Conservation (phyloP, 352 stramenopile genomes). For the Pythium vanterpoolii region DNA sequence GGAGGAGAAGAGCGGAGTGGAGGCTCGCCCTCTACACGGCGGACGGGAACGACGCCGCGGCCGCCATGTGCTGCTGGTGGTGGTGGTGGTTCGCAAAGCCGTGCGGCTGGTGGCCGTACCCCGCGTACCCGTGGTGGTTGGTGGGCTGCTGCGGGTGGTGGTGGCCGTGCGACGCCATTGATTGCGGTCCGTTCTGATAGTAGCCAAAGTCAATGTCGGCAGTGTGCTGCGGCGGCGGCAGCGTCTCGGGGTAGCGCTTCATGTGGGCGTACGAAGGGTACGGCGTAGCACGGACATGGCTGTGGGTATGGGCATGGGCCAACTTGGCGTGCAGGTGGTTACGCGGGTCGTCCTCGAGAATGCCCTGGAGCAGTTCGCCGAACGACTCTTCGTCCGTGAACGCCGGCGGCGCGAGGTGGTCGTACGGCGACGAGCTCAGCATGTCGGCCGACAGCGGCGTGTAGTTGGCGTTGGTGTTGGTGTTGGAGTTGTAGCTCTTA, state of each 20-base stretch:
- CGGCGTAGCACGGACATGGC: conserved; percentile 3
- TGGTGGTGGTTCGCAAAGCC: conserved; percentile 10
- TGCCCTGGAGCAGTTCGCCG: conserved; percentile 64
- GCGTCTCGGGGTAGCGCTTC: conserved; percentile 9
- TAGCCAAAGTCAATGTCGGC: conserved; percentile 17
- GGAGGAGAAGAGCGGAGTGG: neutral
- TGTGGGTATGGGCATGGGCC: neutral
- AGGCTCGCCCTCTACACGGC: conserved; percentile 4
- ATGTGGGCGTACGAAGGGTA: conserved; percentile 13
- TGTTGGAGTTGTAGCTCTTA: neutral
- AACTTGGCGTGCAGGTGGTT: conserved; percentile 6
- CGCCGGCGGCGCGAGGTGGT: conserved; percentile 48
- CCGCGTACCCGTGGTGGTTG: conserved; percentile 9
- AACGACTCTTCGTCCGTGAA: conserved; percentile 69
- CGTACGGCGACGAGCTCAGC: conserved; percentile 31
- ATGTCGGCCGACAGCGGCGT: conserved; percentile 18
- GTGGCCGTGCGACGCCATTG: neutral
- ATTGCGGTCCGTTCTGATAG: conserved; percentile 5
- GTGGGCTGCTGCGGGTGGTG: neutral
- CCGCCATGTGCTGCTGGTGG: conserved; percentile 21
- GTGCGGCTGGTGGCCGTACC: conserved; percentile 9
- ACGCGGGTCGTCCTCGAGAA: conserved; percentile 64
- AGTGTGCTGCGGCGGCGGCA: neutral
- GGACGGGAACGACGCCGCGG: conserved; percentile 20
- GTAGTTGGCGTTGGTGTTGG: conserved; percentile 7